These are phyloP conservation scores for Ceratobasidium sp. DNA, from an alignment of 1,284 basidiomycete genomes.

Conservation along the genomic window DNA sequence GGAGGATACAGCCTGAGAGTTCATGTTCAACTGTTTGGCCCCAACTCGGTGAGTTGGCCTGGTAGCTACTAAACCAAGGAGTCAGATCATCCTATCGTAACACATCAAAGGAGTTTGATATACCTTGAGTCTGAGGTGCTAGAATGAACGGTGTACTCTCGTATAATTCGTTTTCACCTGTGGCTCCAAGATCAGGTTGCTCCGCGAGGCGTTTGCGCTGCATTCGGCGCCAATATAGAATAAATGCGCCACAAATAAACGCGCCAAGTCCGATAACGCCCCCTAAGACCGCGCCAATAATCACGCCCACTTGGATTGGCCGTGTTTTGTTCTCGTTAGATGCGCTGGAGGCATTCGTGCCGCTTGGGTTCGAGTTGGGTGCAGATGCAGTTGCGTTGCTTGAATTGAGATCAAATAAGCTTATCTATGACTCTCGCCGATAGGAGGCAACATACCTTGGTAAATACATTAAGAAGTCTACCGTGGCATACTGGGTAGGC, in stretches of 20 bases:
- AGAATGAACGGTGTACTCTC: neutral
- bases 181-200: neutral
- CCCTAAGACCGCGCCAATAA: neutral
- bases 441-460: conserved; percentile 10
- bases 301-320: neutral
- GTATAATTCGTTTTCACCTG: neutral
- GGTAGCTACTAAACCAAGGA: neutral
- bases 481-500: neutral
- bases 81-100: neutral
- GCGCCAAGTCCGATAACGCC: neutral
- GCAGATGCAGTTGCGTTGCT: neutral
- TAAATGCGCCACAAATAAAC: neutral
- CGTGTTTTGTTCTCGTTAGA: neutral
- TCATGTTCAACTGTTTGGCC: neutral
- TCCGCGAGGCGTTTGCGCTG: neutral
- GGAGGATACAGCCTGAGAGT: too few relatives aligned
- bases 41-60: neutral
- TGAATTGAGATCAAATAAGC: neutral
- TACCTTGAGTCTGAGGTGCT: neutral
- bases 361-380: neutral
- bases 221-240: neutral
- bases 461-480: conserved; percentile 27
- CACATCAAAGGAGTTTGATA: neutral
- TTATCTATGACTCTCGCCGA: neutral
- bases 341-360: neutral